These are phyloP conservation scores for Cymbopogon citratus DNA, from an alignment of 176 grass and related monocot species.

Conservation along the genomic window DNA sequence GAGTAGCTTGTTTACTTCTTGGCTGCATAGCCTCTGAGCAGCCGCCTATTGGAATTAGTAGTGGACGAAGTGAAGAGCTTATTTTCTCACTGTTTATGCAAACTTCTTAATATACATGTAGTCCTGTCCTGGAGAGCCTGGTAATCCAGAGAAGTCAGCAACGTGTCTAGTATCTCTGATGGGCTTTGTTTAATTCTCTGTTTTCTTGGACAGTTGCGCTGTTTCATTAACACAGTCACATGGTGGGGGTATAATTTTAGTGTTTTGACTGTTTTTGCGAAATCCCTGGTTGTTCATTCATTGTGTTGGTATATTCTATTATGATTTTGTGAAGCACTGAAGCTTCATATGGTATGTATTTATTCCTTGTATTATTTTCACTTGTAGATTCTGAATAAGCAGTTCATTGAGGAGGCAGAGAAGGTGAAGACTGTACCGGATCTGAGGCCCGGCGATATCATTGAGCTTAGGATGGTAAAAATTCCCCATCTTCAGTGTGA, in stretches of 20 bases:
- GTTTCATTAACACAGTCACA: background rate
- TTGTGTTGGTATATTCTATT: background rate
- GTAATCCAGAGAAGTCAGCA: background rate
- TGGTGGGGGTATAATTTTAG: background rate
- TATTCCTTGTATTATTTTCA: slow-evolving; percentile 10
- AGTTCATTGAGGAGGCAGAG: slow-evolving; percentile 72
- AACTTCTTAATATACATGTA: background rate
- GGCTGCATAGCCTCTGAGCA: background rate
- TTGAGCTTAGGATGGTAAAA: slow-evolving; percentile 89
- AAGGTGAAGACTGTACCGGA: slow-evolving; percentile 79
- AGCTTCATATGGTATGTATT: background rate
- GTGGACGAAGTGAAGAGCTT: background rate
- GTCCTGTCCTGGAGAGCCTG: background rate
- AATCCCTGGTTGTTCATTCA: background rate
- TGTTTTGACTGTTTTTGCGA: background rate
- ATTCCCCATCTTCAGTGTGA: background rate
- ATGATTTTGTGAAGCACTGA: background rate
- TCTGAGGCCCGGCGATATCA: slow-evolving; percentile 83
- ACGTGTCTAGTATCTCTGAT: background rate
- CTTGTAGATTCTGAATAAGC: slow-evolving; percentile 88
- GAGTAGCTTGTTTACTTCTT: slow-evolving; percentile 3
- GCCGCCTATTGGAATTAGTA: background rate
- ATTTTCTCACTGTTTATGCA: background rate
- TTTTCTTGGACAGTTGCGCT: background rate
- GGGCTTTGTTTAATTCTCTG: background rate